A percentile compares a stretch with the other conserved stretches of the same genome.
These are phyloP conservation scores for Sclerotinia spermophila DNA, from an alignment of 2,329 filamentous ascomycete genomes.

Conservation along the genomic window DNA sequence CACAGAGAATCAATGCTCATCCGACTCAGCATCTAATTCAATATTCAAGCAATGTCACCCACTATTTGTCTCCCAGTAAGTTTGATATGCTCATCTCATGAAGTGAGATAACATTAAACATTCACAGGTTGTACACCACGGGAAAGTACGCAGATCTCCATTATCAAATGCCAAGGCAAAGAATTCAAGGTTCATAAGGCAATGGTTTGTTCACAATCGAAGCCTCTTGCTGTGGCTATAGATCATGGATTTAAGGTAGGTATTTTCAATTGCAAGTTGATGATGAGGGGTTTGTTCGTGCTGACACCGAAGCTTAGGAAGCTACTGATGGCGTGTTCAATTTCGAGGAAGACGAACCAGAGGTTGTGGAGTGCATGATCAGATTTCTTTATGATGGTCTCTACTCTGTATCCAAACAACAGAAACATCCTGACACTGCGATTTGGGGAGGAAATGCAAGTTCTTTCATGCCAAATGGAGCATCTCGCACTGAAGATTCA, in stretches of 20 bases:
- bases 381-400: constrained; percentile 14
- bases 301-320: constrained; percentile 14
- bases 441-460: neutral
- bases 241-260: constrained; percentile 22
- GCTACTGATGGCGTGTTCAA: constrained; percentile 10
- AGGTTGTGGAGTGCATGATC: constrained; percentile 20
- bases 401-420: constrained; percentile 5
- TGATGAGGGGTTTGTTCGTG: neutral
- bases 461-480: neutral
- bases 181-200: constrained; percentile 26
- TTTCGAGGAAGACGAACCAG: constrained; percentile 20
- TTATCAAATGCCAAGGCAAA: constrained; percentile 22
- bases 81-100: neutral
- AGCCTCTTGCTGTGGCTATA: constrained; percentile 22
- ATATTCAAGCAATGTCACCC: neutral
- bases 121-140: constrained; percentile 1
- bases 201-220: constrained; percentile 27
- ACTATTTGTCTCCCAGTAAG: constrained; percentile 2
- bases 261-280: neutral
- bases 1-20: neutral
- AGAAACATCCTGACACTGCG: constrained; percentile 11
- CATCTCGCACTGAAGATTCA: neutral
- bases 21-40: neutral
- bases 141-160: constrained; percentile 25
- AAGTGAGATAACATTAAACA: neutral